A percentile compares a stretch with the other conserved stretches of the same genome.
Evolutionary conservation across 2,329 filamentous ascomycete species (phyloP).

Genomic region (Elsinoe perseae): DNA sequence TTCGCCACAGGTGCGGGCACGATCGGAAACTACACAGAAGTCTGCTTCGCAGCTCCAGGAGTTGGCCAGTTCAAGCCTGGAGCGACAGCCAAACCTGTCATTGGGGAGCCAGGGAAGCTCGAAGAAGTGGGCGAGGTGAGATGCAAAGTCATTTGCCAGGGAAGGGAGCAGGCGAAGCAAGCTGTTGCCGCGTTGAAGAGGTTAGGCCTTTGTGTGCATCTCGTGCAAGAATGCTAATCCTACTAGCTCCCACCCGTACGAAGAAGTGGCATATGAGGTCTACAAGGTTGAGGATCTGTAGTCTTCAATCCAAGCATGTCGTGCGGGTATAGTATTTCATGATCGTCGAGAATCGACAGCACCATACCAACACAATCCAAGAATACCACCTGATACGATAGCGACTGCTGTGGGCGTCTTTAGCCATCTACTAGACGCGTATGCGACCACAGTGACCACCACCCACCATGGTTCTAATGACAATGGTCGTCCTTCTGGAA

Average conservation of each 20-base stretch:
- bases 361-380: conserved; percentile 37
- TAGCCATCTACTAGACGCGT: conserved; percentile 36
- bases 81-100: conserved; percentile 53
- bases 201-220: conserved; percentile 35
- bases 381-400: conserved; percentile 33
- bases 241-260: conserved; percentile 39
- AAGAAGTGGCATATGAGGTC: conserved; percentile 40
- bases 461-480: conserved; percentile 40
- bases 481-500: conserved; percentile 30
- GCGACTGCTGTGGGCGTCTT: conserved; percentile 33
- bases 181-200: conserved; percentile 58
- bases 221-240: background rate
- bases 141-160: conserved; percentile 56
- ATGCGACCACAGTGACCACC: conserved; percentile 36
- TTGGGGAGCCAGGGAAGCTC: conserved; percentile 50
- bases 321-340: background rate
- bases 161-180: conserved; percentile 48
- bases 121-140: conserved; percentile 54
- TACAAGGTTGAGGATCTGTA: conserved; percentile 40
- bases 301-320: background rate
- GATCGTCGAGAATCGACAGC: conserved; percentile 19
- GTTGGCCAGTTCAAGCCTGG: conserved; percentile 60
- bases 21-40: conserved; percentile 38
- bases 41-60: conserved; percentile 40
- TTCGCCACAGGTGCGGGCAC: conserved; percentile 40